Evolutionary conservation across 176 grass and related monocot genomes (phyloP).

Genomic region (Poa pratensis): DNA sequence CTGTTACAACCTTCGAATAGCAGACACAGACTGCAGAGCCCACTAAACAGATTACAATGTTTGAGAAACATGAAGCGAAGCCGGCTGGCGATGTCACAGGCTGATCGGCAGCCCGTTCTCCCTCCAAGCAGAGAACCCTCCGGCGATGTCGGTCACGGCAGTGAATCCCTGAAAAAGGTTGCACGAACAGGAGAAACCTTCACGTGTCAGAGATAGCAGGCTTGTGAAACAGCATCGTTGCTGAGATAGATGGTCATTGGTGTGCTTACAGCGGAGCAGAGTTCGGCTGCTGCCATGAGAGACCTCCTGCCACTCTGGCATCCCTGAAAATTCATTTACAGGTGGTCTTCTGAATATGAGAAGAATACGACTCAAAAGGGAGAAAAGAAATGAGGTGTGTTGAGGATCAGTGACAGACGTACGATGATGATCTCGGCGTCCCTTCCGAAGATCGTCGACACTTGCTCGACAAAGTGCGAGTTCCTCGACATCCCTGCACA

Average conservation of each 20-base stretch:
- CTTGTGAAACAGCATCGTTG: neutral
- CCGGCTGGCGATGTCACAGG: neutral
- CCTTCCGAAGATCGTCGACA: constrained; percentile 48
- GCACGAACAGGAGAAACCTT: neutral
- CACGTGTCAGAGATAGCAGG: neutral
- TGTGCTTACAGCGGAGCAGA: constrained; percentile 67
- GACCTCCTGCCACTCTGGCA: constrained; percentile 86
- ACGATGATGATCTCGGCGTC: constrained; percentile 77
- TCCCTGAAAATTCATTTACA: constrained; percentile 50
- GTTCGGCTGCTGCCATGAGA: constrained; percentile 76
- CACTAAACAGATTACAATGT: neutral
- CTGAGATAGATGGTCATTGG: constrained; percentile 5
- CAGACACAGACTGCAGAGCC: neutral
- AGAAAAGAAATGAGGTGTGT: too few relatives aligned
- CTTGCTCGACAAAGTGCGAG: constrained; percentile 65
- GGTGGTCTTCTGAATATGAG: neutral
- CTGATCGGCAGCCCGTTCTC: constrained; percentile 61
- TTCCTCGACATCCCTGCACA: constrained; percentile 56
- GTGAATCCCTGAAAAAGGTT: constrained; percentile 60
- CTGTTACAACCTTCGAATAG: neutral
- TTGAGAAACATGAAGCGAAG: neutral
- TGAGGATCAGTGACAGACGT: neutral
- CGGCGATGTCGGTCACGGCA: constrained; percentile 62
- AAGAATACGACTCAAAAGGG: neutral
- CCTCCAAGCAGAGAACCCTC: constrained; percentile 74